These are phyloP conservation scores for Cyclostephanos tholiformis DNA, from an alignment of 108 stramenopile genomes.

Conservation along the genomic window DNA sequence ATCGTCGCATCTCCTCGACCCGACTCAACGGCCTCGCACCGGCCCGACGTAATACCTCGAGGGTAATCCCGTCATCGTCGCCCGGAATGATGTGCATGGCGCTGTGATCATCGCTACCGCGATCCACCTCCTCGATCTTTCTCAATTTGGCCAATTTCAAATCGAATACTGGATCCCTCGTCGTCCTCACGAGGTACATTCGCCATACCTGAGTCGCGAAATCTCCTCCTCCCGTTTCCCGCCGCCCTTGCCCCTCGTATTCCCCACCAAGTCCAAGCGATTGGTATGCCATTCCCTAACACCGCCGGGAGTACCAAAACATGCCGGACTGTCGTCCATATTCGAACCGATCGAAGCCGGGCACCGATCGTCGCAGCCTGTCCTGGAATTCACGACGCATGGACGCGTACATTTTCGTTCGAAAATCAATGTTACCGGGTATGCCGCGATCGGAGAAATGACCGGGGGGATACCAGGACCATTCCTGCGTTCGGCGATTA, in stretches of 20 bases:
- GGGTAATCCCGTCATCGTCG: slow-evolving; percentile 41
- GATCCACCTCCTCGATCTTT: slow-evolving; percentile 42
- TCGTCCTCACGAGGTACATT: slow-evolving; percentile 44
- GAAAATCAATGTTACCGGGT: slow-evolving; percentile 12
- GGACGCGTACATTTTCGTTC: slow-evolving; percentile 14
- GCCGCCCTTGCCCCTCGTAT: neutral
- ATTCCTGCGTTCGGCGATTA: slow-evolving; percentile 26
- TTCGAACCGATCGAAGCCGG: slow-evolving; percentile 12
- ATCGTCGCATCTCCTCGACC: slow-evolving; percentile 39
- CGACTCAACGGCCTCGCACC: slow-evolving; percentile 39
- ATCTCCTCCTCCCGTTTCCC: slow-evolving; percentile 27
- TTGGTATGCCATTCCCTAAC: slow-evolving; percentile 51
- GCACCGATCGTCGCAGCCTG: neutral
- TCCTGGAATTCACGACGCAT: slow-evolving; percentile 32
- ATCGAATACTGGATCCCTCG: slow-evolving; percentile 75
- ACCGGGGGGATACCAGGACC: slow-evolving; percentile 42
- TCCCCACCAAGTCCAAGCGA: slow-evolving; percentile 30
- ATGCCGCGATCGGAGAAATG: slow-evolving; percentile 33
- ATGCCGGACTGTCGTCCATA: slow-evolving; percentile 43
- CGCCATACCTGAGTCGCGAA: slow-evolving; percentile 45
- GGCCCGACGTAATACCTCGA: slow-evolving; percentile 42
- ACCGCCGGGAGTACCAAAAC: slow-evolving; percentile 52
- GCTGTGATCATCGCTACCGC: slow-evolving; percentile 34
- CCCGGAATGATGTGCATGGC: slow-evolving; percentile 55
- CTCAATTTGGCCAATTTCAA: slow-evolving; percentile 61